Evolutionary conservation across 805 yeast genomes (phyloP).

Genomic region (Starmerella powellii): DNA sequence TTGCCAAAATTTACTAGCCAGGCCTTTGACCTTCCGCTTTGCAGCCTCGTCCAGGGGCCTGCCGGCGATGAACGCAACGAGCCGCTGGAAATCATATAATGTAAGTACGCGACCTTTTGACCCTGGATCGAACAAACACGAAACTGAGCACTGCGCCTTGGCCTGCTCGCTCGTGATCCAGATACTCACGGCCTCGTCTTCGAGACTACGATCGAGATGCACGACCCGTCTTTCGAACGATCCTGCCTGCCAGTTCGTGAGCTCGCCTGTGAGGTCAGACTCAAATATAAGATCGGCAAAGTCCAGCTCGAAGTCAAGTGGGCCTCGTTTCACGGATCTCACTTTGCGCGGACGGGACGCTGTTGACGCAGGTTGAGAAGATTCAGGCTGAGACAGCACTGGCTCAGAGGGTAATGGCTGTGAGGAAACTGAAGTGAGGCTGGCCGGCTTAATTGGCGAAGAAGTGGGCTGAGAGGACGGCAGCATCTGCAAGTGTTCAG

Average conservation of each 20-base stretch:
- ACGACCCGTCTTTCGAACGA: neutral
- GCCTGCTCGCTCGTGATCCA: neutral
- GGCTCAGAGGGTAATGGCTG: no score
- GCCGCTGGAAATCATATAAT: slow-evolving; percentile 1
- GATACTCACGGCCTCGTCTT: slow-evolving; percentile 6
- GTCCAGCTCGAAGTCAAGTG: neutral
- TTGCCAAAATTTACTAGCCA: neutral
- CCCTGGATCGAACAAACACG: neutral
- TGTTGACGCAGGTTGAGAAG: no score
- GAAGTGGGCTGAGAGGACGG: no score
- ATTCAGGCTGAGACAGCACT: no score
- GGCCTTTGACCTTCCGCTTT: neutral
- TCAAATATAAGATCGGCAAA: neutral
- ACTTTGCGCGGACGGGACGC: no score
- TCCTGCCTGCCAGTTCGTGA: no score
- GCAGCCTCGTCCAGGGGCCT: neutral
- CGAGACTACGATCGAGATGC: neutral
- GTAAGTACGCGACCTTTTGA: neutral
- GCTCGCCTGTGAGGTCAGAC: no score
- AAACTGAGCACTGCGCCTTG: neutral
- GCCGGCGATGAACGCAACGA: slow-evolving; percentile 2
- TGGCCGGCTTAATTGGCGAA: no score
- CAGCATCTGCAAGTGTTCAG: no score
- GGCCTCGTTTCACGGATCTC: no score
- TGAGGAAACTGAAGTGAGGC: no score